These are phyloP conservation scores for Cruciata laevipes DNA, from an alignment of 257 asterid genomes.

Conservation along the genomic window DNA sequence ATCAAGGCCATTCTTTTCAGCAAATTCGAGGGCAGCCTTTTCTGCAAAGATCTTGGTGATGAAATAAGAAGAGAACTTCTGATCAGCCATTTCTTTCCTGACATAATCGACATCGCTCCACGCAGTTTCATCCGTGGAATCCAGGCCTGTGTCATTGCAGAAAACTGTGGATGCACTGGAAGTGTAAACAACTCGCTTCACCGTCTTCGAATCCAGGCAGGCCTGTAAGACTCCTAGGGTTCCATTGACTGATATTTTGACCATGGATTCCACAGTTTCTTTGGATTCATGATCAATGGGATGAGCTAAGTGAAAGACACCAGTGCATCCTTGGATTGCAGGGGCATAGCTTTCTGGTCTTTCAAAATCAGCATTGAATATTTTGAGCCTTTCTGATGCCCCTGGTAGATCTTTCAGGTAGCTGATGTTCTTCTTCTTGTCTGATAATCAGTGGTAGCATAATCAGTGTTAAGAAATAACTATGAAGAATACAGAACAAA, in stretches of 20 bases:
- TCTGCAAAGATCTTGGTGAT: conserved; percentile 53
- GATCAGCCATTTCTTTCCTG: background rate
- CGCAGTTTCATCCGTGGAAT: conserved; percentile 24
- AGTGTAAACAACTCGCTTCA: conserved; percentile 42
- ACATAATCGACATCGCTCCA: conserved; percentile 38
- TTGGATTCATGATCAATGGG: conserved; percentile 42
- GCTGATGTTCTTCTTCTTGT: conserved; percentile 33
- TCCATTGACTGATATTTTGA: conserved; percentile 24
- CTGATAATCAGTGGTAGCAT: conserved; percentile 14
- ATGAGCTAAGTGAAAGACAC: conserved; percentile 72
- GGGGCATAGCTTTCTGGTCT: conserved; percentile 37
- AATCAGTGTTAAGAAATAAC: too few relatives aligned
- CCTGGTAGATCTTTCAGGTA: conserved; percentile 46
- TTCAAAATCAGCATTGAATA: conserved; percentile 58
- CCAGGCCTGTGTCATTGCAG: background rate
- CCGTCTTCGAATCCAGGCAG: conserved; percentile 44
- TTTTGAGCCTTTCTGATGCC: conserved; percentile 41
- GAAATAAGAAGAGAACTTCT: conserved; percentile 19
- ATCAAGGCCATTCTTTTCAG: conserved; percentile 44
- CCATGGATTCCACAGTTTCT: conserved; percentile 39
- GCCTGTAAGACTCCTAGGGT: conserved; percentile 33
- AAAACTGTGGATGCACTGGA: conserved; percentile 25
- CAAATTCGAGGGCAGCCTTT: conserved; percentile 41
- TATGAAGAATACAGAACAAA: too few relatives aligned
- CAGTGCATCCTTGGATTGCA: conserved; percentile 55